Conservation (phyloP, 208 protist species). For the Leishmania arabica region DNA sequence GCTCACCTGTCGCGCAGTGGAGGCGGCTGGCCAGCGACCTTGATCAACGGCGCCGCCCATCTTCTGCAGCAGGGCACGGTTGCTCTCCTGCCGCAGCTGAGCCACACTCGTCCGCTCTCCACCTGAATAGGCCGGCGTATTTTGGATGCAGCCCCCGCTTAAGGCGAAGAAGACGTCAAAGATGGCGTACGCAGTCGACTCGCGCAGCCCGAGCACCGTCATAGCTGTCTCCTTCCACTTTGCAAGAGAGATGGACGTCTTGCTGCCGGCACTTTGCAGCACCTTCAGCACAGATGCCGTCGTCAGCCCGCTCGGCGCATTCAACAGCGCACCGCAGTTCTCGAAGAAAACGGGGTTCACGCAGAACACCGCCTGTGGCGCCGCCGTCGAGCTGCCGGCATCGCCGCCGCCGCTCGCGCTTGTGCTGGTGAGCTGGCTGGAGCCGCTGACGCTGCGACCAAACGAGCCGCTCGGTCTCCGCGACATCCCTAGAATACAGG, state of each 20-base stretch:
- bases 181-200: slow-evolving; percentile 67
- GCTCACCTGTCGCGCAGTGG: slow-evolving; percentile 73
- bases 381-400: slow-evolving; percentile 21
- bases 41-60: slow-evolving; percentile 88
- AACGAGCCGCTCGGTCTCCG: slow-evolving; percentile 31
- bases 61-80: slow-evolving; percentile 74
- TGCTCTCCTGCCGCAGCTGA: slow-evolving; percentile 85
- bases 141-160: slow-evolving; percentile 81
- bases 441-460: slow-evolving; percentile 27
- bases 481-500: slow-evolving; percentile 8
- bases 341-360: slow-evolving; percentile 87
- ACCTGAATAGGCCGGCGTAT: slow-evolving; percentile 46
- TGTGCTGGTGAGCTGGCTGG: slow-evolving; percentile 13
- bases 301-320: slow-evolving; percentile 70
- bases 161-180: slow-evolving; percentile 91
- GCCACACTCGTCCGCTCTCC: slow-evolving; percentile 50
- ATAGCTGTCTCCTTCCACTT: slow-evolving; percentile 81
- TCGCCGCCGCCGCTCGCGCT: slow-evolving; percentile 2
- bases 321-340: slow-evolving; percentile 76
- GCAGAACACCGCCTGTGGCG: slow-evolving; percentile 67
- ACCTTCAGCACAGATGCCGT: slow-evolving; percentile 77
- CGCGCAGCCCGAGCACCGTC: slow-evolving; percentile 64
- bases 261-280: slow-evolving; percentile 60
- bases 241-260: slow-evolving; percentile 74
- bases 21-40: slow-evolving; percentile 62